A percentile compares a stretch with the other conserved stretches of the same genome.
phyloP scores from a whole-genome alignment of 352 stramenopile genomes.

The Blastocystis sp. region DNA sequence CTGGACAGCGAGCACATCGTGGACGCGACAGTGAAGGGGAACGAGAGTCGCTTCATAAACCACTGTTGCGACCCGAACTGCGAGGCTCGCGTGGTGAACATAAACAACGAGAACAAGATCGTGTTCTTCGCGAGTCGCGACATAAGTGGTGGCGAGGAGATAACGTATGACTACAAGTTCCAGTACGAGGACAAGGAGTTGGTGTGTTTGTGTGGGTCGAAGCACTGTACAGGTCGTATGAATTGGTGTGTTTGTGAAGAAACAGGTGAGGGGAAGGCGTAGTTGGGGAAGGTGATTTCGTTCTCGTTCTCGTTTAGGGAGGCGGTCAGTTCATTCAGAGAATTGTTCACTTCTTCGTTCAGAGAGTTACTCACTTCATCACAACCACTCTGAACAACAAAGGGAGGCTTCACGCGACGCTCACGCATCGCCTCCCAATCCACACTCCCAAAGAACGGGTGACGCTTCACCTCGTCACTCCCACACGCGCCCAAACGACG shows the following conservation, averaged over 20 bases:
- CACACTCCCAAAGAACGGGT: constrained; percentile 84
- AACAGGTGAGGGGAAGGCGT: neutral
- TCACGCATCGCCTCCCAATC: constrained; percentile 80
- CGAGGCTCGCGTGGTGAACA: constrained; percentile 55
- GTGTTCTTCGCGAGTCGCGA: constrained; percentile 53
- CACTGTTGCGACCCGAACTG: constrained; percentile 73
- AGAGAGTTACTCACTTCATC: no score
- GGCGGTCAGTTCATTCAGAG: no score
- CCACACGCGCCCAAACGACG: constrained; percentile 85
- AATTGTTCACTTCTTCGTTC: no score
- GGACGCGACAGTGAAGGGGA: constrained; percentile 67
- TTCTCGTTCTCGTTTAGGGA: no score
- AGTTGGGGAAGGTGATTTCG: neutral
- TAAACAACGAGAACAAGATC: constrained; percentile 72
- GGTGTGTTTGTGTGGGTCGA: constrained; percentile 36
- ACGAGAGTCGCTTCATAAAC: constrained; percentile 70
- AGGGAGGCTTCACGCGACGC: neutral
- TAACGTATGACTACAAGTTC: constrained; percentile 74
- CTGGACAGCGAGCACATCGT: constrained; percentile 69
- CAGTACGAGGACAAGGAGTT: constrained; percentile 57
- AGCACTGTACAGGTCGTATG: constrained; percentile 35
- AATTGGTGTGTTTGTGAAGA: constrained; percentile 16
- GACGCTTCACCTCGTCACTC: constrained; percentile 82
- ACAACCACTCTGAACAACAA: neutral
- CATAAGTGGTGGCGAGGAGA: constrained; percentile 42